Evolutionary conservation across 2,329 filamentous ascomycete species (phyloP).

Genomic region (Paramyrothecium sp.): DNA sequence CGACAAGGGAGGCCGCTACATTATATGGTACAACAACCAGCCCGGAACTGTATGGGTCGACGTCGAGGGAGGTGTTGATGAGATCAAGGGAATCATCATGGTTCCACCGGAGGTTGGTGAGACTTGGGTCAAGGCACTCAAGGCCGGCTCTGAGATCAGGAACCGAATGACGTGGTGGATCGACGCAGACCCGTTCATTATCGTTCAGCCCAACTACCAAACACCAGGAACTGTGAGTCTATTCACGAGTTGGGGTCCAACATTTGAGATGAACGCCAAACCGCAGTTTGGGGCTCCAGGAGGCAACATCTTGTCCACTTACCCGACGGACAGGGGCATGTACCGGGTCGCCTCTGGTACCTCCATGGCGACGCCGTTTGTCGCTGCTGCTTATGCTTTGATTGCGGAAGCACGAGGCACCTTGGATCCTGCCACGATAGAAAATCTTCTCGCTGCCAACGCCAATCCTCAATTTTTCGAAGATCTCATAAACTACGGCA

Average conservation of each 20-base stretch:
- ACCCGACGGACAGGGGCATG: background rate
- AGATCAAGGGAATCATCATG: conserved; percentile 28
- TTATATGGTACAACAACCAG: background rate
- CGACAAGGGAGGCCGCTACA: background rate
- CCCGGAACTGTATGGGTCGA: background rate
- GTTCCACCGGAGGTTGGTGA: conserved; percentile 34
- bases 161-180: conserved; percentile 3
- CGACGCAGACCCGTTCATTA: background rate
- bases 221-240: conserved; percentile 27
- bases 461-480: background rate
- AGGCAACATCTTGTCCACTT: background rate
- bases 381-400: background rate
- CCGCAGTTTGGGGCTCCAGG: conserved; percentile 22
- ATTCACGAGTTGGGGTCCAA: conserved; percentile 40
- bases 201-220: background rate
- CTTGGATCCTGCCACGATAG: background rate
- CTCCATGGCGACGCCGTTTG: background rate
- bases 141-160: conserved; percentile 8
- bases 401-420: background rate
- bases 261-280: conserved; percentile 36
- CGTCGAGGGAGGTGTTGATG: background rate
- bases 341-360: background rate
- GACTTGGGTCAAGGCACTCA: conserved; percentile 35
- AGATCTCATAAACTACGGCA: conserved; percentile 22
- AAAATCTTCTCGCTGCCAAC: background rate